These are phyloP conservation scores for Beta lomatogona DNA, from an alignment of 179 eudicot species.

Conservation along the genomic window DNA sequence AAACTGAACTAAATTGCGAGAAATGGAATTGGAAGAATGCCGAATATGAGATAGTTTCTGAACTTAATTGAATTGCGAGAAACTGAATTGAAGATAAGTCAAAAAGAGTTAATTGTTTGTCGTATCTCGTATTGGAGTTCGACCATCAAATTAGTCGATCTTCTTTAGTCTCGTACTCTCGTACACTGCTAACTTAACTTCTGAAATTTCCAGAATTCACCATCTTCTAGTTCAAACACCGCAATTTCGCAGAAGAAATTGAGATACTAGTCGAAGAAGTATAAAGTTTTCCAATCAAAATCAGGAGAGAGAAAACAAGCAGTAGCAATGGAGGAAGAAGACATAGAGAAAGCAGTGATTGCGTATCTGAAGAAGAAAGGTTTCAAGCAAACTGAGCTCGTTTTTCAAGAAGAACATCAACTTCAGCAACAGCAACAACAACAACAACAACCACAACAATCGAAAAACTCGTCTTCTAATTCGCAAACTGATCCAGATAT, in stretches of 20 bases:
- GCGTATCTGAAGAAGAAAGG: constrained; percentile 90
- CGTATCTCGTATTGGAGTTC: too few species aligned
- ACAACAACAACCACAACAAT: constrained; percentile 29
- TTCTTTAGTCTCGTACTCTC: neutral
- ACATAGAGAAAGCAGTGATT: constrained; percentile 76
- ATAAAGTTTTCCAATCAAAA: neutral
- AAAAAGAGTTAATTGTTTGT: too few species aligned
- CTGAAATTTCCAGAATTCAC: neutral
- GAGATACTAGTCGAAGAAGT: too few species aligned
- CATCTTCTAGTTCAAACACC: neutral
- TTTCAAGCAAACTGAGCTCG: constrained; percentile 67
- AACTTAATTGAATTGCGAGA: too few species aligned
- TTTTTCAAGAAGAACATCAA: constrained; percentile 69
- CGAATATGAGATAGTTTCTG: too few species aligned
- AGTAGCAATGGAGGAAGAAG: constrained; percentile 67
- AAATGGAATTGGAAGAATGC: too few species aligned
- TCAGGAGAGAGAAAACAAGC: neutral
- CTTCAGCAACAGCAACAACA: constrained; percentile 18
- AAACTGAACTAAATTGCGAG: too few species aligned
- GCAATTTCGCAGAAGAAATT: neutral
- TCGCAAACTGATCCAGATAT: constrained; percentile 65
- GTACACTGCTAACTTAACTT: neutral
- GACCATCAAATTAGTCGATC: neutral
- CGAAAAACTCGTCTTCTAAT: constrained; percentile 43
- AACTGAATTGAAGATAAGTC: too few species aligned